Base-by-base conservation (phyloP, 176 grass and related monocot species). In the Miscanthus lutarioriparius region DNA sequence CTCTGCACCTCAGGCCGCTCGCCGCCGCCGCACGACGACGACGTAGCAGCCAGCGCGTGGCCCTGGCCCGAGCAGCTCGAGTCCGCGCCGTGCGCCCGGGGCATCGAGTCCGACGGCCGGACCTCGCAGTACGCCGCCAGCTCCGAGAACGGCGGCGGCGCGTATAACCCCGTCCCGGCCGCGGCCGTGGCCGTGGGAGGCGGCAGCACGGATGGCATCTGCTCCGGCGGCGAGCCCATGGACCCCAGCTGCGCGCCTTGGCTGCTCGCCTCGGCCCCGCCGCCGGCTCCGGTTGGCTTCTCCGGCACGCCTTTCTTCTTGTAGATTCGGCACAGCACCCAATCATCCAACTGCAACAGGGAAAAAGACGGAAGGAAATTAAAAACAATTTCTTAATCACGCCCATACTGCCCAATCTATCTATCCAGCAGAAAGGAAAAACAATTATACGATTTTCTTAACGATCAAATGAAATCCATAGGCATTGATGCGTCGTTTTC, bases 321-420 rank as follows among this genome's bases (percentile, higher is more conserved):
- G 87, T 94, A 94, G 75, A 94, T 94, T 12, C 92, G 90, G 79
- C 92, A 94, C 54, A 94, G 74, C 37, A 94, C 92, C 92, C 92
- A 94, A 27, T 94, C 92, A 72, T 94, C 92, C 74, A 94, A 44
- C 92, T 94, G 85, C n/a, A 80, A 1, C 16, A 62, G 1, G 6
- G 8, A 9, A 14, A 36, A 48, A 35, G 3, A 45, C 27, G 15
- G 2, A 16, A 11, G 11, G 4, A 4, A 28, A 27, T 45, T 45
- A 45, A 23, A 25, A 20, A 58, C 54, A 11, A 23, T 53, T n/a
- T 38, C 1, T 2, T 11, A 23, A 23, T 67, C 59, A 41, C 30
- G 23, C 23, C 51, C 72, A 45, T 69, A 45, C 6, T 45, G 1
- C 2, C 2, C 26, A 51, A 53, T 51, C 22, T 16, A 35, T 80